Base-by-base conservation (phyloP, 2,329 filamentous ascomycete species). In the Clonostachys rosea region DNA sequence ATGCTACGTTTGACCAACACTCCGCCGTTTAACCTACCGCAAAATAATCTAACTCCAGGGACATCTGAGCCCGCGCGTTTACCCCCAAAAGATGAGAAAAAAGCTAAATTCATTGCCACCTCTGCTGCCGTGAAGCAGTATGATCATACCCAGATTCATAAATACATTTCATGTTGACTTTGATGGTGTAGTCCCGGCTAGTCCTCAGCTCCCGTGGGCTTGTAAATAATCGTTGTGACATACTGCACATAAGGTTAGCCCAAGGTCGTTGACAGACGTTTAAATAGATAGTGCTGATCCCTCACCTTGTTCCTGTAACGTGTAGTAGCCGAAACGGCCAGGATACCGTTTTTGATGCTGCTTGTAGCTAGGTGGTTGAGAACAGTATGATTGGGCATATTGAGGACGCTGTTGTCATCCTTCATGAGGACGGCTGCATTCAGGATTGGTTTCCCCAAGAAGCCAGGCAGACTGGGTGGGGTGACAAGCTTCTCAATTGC, bases 171-270 rank as follows among this genome's bases (percentile, higher is more conserved):
- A 40, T n/a, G 37, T 40, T n/a, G 37, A n/a, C n/a, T n/a, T n/a
- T 40, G 5, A 40, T 5, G 12, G 14, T 17, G 17, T 13, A 33
- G 33, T n/a, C 30, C 24, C 35, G 42, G 46, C 14, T 63, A 60
- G 45, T 79, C 73, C 52, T 81, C 78, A n/a, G 69, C 65, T 6
- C 75, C 75, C 11, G 91, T 90, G 16, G 90, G 91, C 74, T 96
- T 97, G 72, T 97, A 97, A 74, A 97, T 86, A 63, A 97, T 95
- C 3, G 91, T 96, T 5, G 92, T 97, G 35, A 97, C 87, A 68
- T 97, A 97, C 92, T 96, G 58, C 5, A 30, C 13, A 17, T 17
- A 24, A 13, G 13, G 20, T 18, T 18, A 24, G 40, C 20, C 7
- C 5, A 42, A 20, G 13, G n/a, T 20, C 16, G 17, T 40, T 12